Conservation (phyloP, 495 filamentous ascomycete genomes). For the Penicillium verhagenii region DNA sequence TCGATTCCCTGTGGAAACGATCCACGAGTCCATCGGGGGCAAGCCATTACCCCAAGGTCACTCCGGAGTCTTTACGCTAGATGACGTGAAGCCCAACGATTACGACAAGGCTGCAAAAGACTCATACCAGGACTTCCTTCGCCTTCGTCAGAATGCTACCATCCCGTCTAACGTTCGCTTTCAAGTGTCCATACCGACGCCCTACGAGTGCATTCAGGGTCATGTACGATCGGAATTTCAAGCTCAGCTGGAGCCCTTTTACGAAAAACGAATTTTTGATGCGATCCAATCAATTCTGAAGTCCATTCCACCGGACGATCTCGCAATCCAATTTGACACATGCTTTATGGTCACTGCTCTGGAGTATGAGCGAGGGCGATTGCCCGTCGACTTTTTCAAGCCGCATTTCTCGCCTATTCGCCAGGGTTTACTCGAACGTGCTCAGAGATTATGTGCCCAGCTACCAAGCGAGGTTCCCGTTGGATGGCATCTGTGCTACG, state of each 20-base stretch:
- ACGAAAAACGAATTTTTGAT: constrained; percentile 34
- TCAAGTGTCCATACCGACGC: constrained; percentile 39
- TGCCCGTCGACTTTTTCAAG: constrained; percentile 12
- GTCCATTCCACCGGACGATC: constrained; percentile 37
- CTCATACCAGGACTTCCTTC: constrained; percentile 34
- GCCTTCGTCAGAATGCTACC: constrained; percentile 24
- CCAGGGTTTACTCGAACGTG: constrained; percentile 34
- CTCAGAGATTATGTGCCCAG: constrained; percentile 21
- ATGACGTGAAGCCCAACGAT: constrained; percentile 28
- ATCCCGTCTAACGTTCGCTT: constrained; percentile 33
- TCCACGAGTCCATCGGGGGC: constrained; percentile 13
- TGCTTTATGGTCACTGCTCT: constrained; percentile 34
- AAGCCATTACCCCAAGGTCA: constrained; percentile 7
- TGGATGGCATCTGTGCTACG: constrained; percentile 48
- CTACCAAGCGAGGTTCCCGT: constrained; percentile 35
- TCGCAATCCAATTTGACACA: constrained; percentile 46
- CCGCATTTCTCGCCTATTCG: constrained; percentile 34
- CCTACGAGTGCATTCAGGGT: constrained; percentile 14
- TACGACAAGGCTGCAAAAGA: constrained; percentile 36
- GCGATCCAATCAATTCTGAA: constrained; percentile 32
- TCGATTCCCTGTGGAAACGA: constrained; percentile 23
- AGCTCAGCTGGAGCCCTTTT: constrained; percentile 34
- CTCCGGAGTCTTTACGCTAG: constrained; percentile 21
- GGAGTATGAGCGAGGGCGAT: constrained; percentile 20
- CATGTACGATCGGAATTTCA: constrained; percentile 27